phyloP scores from a whole-genome alignment of 768 basidiomycete species.

The Podaxis mareebaensis region DNA sequence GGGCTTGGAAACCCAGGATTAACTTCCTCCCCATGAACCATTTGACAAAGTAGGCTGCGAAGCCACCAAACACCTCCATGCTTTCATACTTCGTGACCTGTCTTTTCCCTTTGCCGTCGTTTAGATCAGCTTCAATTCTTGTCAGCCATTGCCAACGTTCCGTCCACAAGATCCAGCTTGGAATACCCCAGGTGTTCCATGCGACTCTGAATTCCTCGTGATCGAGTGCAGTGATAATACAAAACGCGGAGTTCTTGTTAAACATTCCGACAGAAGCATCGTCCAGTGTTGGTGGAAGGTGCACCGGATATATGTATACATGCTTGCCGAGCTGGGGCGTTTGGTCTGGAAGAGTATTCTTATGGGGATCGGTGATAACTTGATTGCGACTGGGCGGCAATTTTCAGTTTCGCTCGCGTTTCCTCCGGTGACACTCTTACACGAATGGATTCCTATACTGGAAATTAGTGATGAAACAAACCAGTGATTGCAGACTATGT shows the following conservation, averaged over 20 bases:
- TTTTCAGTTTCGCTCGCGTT: slow-evolving; percentile 6
- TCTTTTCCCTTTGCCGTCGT: slow-evolving; percentile 43
- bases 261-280: slow-evolving; percentile 35
- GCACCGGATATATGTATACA: slow-evolving; percentile 48
- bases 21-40: slow-evolving; percentile 45
- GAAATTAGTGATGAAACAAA: slow-evolving; percentile 5
- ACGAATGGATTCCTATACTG: slow-evolving; percentile 65
- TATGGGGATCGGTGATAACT: slow-evolving; percentile 37
- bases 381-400: slow-evolving; percentile 45
- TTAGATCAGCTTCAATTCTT: slow-evolving; percentile 16
- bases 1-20: slow-evolving; percentile 46
- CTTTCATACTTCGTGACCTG: slow-evolving; percentile 59
- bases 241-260: slow-evolving; percentile 41
- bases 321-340: slow-evolving; percentile 48
- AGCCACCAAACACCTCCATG: slow-evolving; percentile 58
- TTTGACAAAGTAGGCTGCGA: slow-evolving; percentile 54
- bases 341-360: slow-evolving; percentile 45
- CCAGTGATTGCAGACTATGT: neutral
- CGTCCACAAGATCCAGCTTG: slow-evolving; percentile 48
- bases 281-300: slow-evolving; percentile 62
- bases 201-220: slow-evolving; percentile 53
- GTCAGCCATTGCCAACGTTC: slow-evolving; percentile 69
- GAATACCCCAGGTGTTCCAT: slow-evolving; percentile 48
- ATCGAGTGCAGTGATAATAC: slow-evolving; percentile 51
- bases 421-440: slow-evolving; percentile 35